phyloP scores from a whole-genome alignment of 2,329 filamentous ascomycete genomes.

The Mollisia scopiformis region DNA sequence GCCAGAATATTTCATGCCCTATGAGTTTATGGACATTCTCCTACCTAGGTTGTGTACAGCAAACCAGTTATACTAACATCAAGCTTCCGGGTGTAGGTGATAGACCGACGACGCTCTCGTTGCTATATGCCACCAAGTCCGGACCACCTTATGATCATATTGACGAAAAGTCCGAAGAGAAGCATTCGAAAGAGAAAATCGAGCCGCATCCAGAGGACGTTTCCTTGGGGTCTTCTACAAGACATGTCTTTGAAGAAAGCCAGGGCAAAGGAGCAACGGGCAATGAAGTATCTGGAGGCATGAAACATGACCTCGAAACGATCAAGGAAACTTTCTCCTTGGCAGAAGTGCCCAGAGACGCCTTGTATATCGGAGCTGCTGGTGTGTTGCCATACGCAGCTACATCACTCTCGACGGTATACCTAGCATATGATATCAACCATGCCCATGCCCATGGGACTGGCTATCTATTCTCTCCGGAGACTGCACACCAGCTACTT shows the following conservation, averaged over 20 bases:
- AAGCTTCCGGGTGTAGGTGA: no score
- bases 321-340: conserved; percentile 73
- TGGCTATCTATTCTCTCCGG: conserved; percentile 64
- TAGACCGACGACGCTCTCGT: conserved; percentile 47
- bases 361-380: conserved; percentile 70
- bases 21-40: no score
- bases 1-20: no score
- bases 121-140: conserved; percentile 46
- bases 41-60: no score
- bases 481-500: conserved; percentile 73
- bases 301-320: conserved; percentile 60
- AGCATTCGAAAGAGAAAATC: conserved; percentile 58
- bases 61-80: no score
- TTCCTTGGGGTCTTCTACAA: conserved; percentile 57
- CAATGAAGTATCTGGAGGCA: conserved; percentile 56
- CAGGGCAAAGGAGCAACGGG: conserved; percentile 32
- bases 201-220: conserved; percentile 62
- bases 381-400: conserved; percentile 85
- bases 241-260: conserved; percentile 50
- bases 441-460: conserved; percentile 63
- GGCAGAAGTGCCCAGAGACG: conserved; percentile 65
- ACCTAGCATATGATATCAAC: conserved; percentile 82
- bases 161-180: conserved; percentile 59
- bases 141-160: conserved; percentile 43
- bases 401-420: conserved; percentile 82